Evolutionary conservation across 2,329 filamentous ascomycete genomes (phyloP), one percentile per base, ranked within the genome.

Genomic region (Sporothrix curviconia): DNA sequence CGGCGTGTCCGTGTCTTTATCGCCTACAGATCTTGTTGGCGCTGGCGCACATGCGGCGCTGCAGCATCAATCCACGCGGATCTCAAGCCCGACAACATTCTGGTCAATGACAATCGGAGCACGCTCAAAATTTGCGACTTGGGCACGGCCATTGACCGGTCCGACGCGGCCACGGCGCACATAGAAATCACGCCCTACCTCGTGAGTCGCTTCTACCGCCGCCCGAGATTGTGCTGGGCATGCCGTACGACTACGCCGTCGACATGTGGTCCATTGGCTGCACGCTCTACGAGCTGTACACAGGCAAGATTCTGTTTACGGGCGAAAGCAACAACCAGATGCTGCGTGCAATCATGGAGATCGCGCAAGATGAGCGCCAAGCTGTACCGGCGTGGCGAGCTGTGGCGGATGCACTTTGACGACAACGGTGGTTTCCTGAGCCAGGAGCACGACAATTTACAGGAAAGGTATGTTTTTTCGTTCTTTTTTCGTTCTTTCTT

Each of bases 191-290:
- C 91, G 1, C 91, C 91, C 12, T 97, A 97, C 68, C 85, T 99
- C 1, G 91, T 97, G 68, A 96, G 91, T 75, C 87, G 95, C 57
- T 99, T 97, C 74, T 99, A 99, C 71, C 87, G 94, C 60, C 94
- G 3, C 94, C 95, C 2, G 94, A 99, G 74, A 90, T 99, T 68
- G 96, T 99, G 61, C 80, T 99, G 3, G 94, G 94, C n/a, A 92
- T 96, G 76, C 87, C 89, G 9, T 96, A 95, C 70, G 91, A 96
- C 69, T 95, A 92, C 69, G 87, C 88, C 7, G 90, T 97, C 63
- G 94, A 99, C 71, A 89, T 96, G 78, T 99, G 94, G 94, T 95
- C 92, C 7, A 90, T 97, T 63, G 95, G 94, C 37, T 99, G 94
- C 73, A 99, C 94, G 0, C 78, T 97, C 30, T 99, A 95, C 71